Evolutionary conservation across 2,329 filamentous ascomycete species (phyloP), one percentile per base, ranked within the genome.

Genomic region (Nemania sp.): DNA sequence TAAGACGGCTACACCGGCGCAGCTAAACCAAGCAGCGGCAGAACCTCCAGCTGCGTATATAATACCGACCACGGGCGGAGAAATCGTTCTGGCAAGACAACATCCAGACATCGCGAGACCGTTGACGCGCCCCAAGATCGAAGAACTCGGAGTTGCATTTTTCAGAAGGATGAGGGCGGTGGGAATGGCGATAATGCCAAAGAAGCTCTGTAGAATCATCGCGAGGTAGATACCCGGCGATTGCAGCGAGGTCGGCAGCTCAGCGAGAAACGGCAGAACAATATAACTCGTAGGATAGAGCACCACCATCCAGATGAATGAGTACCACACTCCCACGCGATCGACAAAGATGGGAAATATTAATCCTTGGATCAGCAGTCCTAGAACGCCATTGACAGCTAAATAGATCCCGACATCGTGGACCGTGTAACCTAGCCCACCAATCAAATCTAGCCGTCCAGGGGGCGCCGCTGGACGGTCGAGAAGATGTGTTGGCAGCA

Each of bases 91-190:
- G 54, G 84, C 86, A 4, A 84, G 81, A 17, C 86, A 88, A n/a
- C 86, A 87, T 1, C 83, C 86, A 2, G 83, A 86, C 56, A 88
- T 88, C 42, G 86, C 86, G 7, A 90, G 72, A 0, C 87, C 87
- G 59, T 90, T 90, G 68, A 90, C 87, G 62, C 82, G 85, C 1
- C 87, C 87, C 14, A 90, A 75, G 5, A 83, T 79, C 1, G 77
- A 78, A 3, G 82, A 75, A 4, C 81, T 79, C 0, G 86, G 85
- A 3, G 84, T 82, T 1, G 87, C 84, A 71, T 90, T 84, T 68
- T 90, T 90, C 64, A 90, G 79, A 49, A 90, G 75, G 56, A 90
- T 89, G 22, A 90, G 75, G 1, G 87, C 77, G 7, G 88, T 79
- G 0, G 86, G 87, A 31, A 86, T 88, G 19, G 81, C 82, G 30